These are phyloP conservation scores for Cadophora gregata DNA, from an alignment of 2,329 filamentous ascomycete species.

Conservation along the genomic window DNA sequence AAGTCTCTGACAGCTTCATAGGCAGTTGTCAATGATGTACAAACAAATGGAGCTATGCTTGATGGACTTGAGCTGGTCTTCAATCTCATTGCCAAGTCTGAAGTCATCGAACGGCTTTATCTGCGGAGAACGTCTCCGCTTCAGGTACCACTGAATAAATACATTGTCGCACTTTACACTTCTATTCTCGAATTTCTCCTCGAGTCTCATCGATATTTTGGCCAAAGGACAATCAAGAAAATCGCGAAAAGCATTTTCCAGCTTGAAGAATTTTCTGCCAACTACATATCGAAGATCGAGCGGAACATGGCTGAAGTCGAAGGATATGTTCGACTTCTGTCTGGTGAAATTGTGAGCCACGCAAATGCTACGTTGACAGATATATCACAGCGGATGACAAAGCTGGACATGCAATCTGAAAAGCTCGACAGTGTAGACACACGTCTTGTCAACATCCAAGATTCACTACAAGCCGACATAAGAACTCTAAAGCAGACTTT, in stretches of 20 bases:
- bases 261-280: slow-evolving; percentile 14
- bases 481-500: background rate
- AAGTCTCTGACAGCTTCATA: background rate
- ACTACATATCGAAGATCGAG: slow-evolving; percentile 15
- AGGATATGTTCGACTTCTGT: slow-evolving; percentile 18
- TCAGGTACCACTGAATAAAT: background rate
- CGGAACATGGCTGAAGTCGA: slow-evolving; percentile 12
- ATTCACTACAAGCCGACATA: background rate
- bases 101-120: slow-evolving; percentile 25
- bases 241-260: slow-evolving; percentile 26
- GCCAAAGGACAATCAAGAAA: slow-evolving; percentile 11
- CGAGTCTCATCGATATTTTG: slow-evolving; percentile 22
- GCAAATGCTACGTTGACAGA: background rate
- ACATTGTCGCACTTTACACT: slow-evolving; percentile 23
- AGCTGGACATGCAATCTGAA: background rate
- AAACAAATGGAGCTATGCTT: slow-evolving; percentile 22
- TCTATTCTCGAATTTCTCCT: slow-evolving; percentile 23
- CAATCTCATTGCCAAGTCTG: slow-evolving; percentile 25
- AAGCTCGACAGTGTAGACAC: slow-evolving; percentile 8
- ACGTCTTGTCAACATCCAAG: background rate
- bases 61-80: slow-evolving; percentile 25
- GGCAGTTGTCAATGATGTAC: slow-evolving; percentile 14
- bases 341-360: slow-evolving; percentile 7
- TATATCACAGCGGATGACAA: background rate
- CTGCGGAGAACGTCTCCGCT: slow-evolving; percentile 6